Evolutionary conservation across 2,329 filamentous ascomycete genomes (phyloP), one percentile per base, ranked within the genome.

Genomic region (Ceratocystis destructans): DNA sequence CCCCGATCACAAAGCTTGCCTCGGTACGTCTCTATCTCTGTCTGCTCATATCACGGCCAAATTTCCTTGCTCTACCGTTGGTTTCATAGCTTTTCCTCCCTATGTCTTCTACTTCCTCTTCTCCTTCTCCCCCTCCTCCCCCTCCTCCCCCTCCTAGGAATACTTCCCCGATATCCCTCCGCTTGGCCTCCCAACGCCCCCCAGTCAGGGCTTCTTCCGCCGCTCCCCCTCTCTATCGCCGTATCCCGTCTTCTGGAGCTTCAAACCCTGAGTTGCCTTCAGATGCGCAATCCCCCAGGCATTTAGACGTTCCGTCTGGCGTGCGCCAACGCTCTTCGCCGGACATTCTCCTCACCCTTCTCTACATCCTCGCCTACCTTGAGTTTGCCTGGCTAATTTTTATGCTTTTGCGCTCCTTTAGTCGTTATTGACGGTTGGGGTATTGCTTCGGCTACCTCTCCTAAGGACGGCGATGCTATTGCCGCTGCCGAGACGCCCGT

Each of bases 401-500:
- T 72, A 75, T 83, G 74, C 73, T 84, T 63, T 74, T 81, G 71
- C 78, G 78, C 70, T 76, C 75, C 63, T 75, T 74, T 74, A 91
- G 88, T 99, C 83, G 94, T 97, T 79, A 99, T 99, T 82, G 94
- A 99, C 80, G 94, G 94, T 74, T 99, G 94, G 94, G 94, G 94
- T 74, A 85, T 97, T 73, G 84, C 92, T 72, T 85, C 85, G 70
- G 87, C 87, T 71, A 79, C 86, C 68, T 95, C 91, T 67, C 89
- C 88, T 73, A 88, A 89, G 73, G 77, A 96, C 77, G 93, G 94
- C 77, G 93, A 99, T 80, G 94, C 94, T 74, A 97, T 99, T 76
- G 87, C 92, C 72, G 89, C 89, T 70, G 94, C 93, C 71, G 83
- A 96, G 71, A 97, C 94, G 67, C 94, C 94, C 61, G 85, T 88